Evolutionary conservation across 23 red algal species (phyloP).

Genomic region (Cyanidium caldarium): DNA sequence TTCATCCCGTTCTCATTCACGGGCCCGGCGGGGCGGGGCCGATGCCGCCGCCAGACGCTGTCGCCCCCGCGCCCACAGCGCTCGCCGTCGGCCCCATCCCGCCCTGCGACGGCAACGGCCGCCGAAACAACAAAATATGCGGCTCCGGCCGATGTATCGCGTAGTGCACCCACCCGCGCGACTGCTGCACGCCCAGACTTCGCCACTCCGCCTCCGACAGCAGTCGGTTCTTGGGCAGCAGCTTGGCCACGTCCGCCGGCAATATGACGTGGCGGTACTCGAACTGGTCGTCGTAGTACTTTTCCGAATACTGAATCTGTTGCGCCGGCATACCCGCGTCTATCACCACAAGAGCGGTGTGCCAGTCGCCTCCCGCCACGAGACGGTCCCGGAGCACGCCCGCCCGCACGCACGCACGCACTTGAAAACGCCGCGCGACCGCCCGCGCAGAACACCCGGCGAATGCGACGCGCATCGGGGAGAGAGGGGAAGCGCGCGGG

Average conservation of each 20-base stretch:
- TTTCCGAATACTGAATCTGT: conserved; percentile 99
- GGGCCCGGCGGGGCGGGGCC: too few species aligned
- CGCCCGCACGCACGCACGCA: too few species aligned
- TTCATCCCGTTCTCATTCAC: too few species aligned
- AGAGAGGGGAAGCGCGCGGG: too few species aligned
- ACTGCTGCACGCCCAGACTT: conserved; percentile 85
- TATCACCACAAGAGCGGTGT: too few species aligned
- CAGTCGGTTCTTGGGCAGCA: conserved; percentile 67
- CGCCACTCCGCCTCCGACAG: conserved; percentile 89
- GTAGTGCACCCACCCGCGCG: conserved; percentile 97
- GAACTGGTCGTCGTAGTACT: conserved; percentile 96
- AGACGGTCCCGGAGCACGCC: too few species aligned
- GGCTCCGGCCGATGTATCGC: conserved; percentile 97
- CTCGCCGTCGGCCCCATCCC: neutral
- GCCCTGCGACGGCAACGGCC: conserved; percentile 9
- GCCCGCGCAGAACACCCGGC: too few species aligned
- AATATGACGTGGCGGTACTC: conserved; percentile 98
- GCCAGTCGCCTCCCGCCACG: too few species aligned
- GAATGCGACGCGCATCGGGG: too few species aligned
- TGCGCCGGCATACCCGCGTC: conserved; percentile 90
- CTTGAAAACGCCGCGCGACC: too few species aligned
- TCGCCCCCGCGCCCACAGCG: too few species aligned
- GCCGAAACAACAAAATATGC: conserved; percentile 88
- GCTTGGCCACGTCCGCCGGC: conserved; percentile 73
- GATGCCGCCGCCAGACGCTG: too few species aligned